Percentiles rank a stretch among this genome's conserved stretches.
Evolutionary conservation across 2,329 filamentous ascomycete species (phyloP).

Genomic region (Ascochyta koolunga): DNA sequence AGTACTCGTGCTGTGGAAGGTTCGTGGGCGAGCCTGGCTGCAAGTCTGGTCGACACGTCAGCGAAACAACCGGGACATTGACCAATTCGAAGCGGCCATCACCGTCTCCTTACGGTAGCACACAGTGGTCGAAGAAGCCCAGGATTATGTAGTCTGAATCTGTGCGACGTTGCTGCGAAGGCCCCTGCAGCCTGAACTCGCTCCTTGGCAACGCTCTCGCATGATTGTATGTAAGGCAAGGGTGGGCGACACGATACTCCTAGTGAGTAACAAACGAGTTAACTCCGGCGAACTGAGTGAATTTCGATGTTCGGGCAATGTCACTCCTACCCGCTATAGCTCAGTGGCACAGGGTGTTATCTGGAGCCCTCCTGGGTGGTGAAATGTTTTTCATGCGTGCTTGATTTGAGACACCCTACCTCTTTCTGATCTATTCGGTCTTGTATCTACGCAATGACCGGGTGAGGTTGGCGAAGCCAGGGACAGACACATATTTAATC

Average conservation of each 20-base stretch:
- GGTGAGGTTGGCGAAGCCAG: not conserved
- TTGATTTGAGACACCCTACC: not conserved
- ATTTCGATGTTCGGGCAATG: not conserved
- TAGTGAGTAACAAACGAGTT: not conserved
- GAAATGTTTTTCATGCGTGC: not conserved
- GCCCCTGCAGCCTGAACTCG: not conserved
- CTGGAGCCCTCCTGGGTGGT: not conserved
- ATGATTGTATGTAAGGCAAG: conserved; percentile 5
- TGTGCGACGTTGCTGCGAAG: conserved; percentile 7
- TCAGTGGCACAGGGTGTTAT: not conserved
- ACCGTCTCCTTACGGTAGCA: not conserved
- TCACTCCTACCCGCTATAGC: not conserved
- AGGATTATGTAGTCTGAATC: conserved; percentile 3
- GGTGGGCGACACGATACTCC: not conserved
- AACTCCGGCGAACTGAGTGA: not conserved
- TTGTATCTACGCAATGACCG: not conserved
- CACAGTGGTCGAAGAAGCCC: conserved; percentile 5
- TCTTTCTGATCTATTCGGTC: not conserved
- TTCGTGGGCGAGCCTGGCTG: conserved; percentile 20
- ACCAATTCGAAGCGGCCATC: conserved; percentile 3
- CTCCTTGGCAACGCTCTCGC: conserved; percentile 5
- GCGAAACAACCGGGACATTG: not conserved
- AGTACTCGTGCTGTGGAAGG: conserved; percentile 20
- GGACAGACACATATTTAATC: not conserved
- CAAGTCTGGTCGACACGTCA: conserved; percentile 14